These are phyloP conservation scores for Saccharomycopsis sp. DNA, from an alignment of 805 yeast genomes.

Conservation along the genomic window DNA sequence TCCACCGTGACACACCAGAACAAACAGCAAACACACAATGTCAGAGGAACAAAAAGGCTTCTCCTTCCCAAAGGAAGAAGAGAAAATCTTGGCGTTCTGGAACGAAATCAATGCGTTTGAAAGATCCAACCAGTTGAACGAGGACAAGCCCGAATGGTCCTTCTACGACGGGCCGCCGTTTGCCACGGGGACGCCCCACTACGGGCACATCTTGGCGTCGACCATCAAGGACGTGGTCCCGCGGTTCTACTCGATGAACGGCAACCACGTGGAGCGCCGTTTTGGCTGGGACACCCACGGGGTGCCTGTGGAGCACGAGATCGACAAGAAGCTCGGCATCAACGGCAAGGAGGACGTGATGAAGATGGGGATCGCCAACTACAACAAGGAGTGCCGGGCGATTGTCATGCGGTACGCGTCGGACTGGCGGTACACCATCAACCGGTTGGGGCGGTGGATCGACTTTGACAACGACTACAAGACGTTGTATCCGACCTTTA, in stretches of 20 bases:
- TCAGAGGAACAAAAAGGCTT: slow-evolving; percentile 29
- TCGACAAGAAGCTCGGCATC: slow-evolving; percentile 94
- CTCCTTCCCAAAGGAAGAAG: slow-evolving; percentile 87
- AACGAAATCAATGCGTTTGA: slow-evolving; percentile 92
- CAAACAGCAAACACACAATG: slow-evolving; percentile 3
- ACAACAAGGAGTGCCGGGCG: slow-evolving; percentile 89
- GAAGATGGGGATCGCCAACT: slow-evolving; percentile 88
- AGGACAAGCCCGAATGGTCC: slow-evolving; percentile 81
- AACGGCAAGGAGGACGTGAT: slow-evolving; percentile 91
- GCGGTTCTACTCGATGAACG: slow-evolving; percentile 96
- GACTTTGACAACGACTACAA: slow-evolving; percentile 98
- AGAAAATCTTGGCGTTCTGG: slow-evolving; percentile 75
- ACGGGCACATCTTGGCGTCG: slow-evolving; percentile 95
- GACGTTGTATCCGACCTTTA: slow-evolving; percentile 88
- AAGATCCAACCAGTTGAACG: slow-evolving; percentile 70
- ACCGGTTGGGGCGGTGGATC: slow-evolving; percentile 97
- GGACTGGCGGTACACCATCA: slow-evolving; percentile 91
- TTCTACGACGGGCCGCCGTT: slow-evolving; percentile 99
- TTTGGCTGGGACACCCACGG: slow-evolving; percentile 99
- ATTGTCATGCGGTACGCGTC: slow-evolving; percentile 96
- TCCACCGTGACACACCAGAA: too few species aligned
- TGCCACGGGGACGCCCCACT: slow-evolving; percentile 99
- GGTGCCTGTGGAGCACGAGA: slow-evolving; percentile 95
- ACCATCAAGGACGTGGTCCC: slow-evolving; percentile 97
- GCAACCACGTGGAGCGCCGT: slow-evolving; percentile 91